Percentiles rank a stretch among this genome's conserved stretches.
phyloP scores from a whole-genome alignment of 208 protist genomes.

The Wallacemonas rigidus region DNA sequence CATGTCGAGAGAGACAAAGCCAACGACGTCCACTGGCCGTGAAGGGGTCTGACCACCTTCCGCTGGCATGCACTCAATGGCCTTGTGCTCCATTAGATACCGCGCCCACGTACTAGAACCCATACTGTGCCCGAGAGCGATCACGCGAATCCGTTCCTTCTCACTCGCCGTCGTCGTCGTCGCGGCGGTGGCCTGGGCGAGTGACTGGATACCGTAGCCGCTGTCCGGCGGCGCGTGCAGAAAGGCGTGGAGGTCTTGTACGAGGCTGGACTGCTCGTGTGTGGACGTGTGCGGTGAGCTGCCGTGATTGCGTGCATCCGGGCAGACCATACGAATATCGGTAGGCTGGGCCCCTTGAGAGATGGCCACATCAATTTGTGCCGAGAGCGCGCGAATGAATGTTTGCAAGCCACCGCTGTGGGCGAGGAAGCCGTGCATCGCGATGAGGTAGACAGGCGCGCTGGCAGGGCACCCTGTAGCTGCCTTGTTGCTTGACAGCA shows the following conservation, averaged over 20 bases:
- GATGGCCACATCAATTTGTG: constrained; percentile 4
- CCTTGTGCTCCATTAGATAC: constrained; percentile 43
- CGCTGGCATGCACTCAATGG: background rate
- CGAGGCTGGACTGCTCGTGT: constrained; percentile 36
- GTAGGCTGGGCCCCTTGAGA: background rate
- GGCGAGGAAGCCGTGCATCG: constrained; percentile 66
- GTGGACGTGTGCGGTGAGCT: constrained; percentile 48
- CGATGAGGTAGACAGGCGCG: constrained; percentile 37
- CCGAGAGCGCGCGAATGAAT: constrained; percentile 28
- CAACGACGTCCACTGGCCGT: constrained; percentile 15
- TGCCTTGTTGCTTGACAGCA: background rate
- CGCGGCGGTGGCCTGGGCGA: background rate
- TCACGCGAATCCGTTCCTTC: constrained; percentile 15
- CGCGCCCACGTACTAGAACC: constrained; percentile 51
- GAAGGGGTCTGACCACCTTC: background rate
- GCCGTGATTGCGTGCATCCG: constrained; percentile 66
- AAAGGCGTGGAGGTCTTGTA: constrained; percentile 39
- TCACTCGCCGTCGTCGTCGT: background rate
- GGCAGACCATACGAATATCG: constrained; percentile 21
- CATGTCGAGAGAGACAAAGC: constrained; percentile 61
- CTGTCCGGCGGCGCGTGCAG: constrained; percentile 21
- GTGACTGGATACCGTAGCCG: constrained; percentile 1
- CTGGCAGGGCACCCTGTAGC: background rate
- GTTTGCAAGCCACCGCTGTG: constrained; percentile 54
- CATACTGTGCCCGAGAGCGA: constrained; percentile 75